phyloP scores from a whole-genome alignment of 2,329 filamentous ascomycete species.

The Massarina eburnea region DNA sequence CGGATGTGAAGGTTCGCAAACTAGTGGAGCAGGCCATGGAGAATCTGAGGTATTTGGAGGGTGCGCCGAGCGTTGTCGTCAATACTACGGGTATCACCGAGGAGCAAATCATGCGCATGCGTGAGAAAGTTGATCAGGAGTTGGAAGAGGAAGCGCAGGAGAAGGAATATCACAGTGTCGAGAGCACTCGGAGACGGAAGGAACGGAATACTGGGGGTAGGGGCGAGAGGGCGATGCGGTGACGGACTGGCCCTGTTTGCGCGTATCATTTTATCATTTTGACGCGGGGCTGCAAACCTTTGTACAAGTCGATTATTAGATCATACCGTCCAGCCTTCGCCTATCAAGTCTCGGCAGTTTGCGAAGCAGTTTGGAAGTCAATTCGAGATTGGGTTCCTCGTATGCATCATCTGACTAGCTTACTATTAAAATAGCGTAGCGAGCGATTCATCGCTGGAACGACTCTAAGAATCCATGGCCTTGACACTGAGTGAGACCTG shows the following conservation, averaged over 20 bases:
- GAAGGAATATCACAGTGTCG: slow-evolving; percentile 60
- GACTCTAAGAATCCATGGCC: too few species aligned
- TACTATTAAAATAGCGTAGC: too few species aligned
- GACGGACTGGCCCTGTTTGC: neutral
- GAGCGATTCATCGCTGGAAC: too few species aligned
- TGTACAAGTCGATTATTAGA: too few species aligned
- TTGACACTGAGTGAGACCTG: too few species aligned
- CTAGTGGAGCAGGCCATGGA: slow-evolving; percentile 79
- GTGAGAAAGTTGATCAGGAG: slow-evolving; percentile 69
- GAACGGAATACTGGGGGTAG: slow-evolving; percentile 51
- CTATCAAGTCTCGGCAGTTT: too few species aligned
- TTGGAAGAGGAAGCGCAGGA: slow-evolving; percentile 67
- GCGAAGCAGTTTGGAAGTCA: too few species aligned
- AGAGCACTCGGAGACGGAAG: slow-evolving; percentile 41
- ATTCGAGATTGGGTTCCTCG: too few species aligned
- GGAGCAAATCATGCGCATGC: slow-evolving; percentile 57
- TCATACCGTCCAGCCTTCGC: too few species aligned
- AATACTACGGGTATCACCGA: slow-evolving; percentile 80
- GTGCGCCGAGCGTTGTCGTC: slow-evolving; percentile 73
- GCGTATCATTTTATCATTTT: neutral
- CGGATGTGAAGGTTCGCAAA: slow-evolving; percentile 71
- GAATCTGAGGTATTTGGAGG: slow-evolving; percentile 81
- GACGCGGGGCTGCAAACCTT: neutral
- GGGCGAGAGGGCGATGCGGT: slow-evolving; percentile 41
- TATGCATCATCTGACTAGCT: too few species aligned